Evolutionary conservation across 768 basidiomycete species (phyloP), one percentile per base, ranked within the genome.

Genomic region (Leccinum variicolor): DNA sequence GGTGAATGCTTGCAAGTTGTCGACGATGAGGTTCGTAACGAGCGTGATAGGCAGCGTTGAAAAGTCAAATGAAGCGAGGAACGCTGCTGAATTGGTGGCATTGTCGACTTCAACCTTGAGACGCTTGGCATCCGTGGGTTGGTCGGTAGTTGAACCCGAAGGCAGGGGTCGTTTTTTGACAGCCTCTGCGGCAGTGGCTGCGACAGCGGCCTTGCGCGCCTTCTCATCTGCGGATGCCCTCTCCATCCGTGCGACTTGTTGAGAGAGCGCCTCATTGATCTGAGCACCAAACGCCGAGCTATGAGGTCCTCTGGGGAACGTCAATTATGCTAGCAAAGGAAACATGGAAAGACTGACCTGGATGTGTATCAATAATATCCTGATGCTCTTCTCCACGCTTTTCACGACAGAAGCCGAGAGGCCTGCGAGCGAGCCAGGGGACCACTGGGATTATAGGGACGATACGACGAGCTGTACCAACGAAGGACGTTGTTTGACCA

Each of bases 321-420:
- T 47, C n/a, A 48, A 26, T 19, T 13, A 47, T 67, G 17, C 36
- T 34, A 69, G 64, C n/a, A 56, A 62, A 47, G 25, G 6, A 36
- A n/a, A 29, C 6, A n/a, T 13, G 45, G 31, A 53, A 28, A n/a
- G 33, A 69, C 82, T 39, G 60, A 89, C 94, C 90, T 86, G 34
- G 87, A 83, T 80, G 70, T 98, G 91, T 10, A 82, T 76, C 54
- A 98, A 76, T 23, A 95, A 78, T 62, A 95, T 89, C 43, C 89
- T 82, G 46, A 96, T 74, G 6, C 87, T 79, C 75, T 98, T 98
- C 73, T 98, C 97, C 25, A 93, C 87, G 57, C 93, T 93, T 69
- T 86, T 86, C 52, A 96, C 75, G 51, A 80, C 84, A 33, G 82
- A 81, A 3, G 84, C 80, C 0, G 89, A 74, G 31, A 79, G 73